Base-by-base conservation (phyloP, 495 filamentous ascomycete species). In the Rhizodiscina lignyota region DNA sequence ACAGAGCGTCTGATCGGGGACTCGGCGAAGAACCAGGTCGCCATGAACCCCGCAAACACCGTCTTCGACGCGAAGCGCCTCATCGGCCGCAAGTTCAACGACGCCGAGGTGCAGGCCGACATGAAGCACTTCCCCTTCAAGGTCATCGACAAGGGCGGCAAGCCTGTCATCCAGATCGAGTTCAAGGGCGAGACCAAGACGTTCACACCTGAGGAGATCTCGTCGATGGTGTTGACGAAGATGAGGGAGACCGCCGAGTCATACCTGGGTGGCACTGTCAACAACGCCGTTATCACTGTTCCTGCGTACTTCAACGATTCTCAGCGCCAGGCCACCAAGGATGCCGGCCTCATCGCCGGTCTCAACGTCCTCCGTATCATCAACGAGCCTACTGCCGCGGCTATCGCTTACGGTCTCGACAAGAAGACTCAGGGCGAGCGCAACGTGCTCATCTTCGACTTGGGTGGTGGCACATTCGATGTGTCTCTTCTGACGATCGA, bases 221-320 rank as follows among this genome's bases (percentile, higher is more conserved):
- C 56, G 1, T 44, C 59, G 24, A 62, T 63, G 60, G 40, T 94
- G 61, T 34, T 59, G 6, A 48, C 40, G 26, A 61, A 51, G 81
- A 94, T 94, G 89, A 80, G 89, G 68, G 89, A 97, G 67, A 85
- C 87, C 50, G 87, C 89, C 50, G 87, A 97, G 70, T 68, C 74
- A 48, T 94, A 94, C 67, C 74, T 97, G 44, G 89, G 87, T 55
- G 83, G 82, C 61, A 91, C 83, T 52, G 82, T 97, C 60, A 84
- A 92, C 70, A 94, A 94, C 66, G 89, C 87, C 35, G 87, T 97
- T 54, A 79, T 97, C 58, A 97, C 87, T 44, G 87, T 97, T 41
- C 87, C 89, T 17, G 89, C 87, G 54, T 97, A 97, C 71, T 97
- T 97, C 81, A 97, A 94, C 69, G 89, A 94, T 73, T 91, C 86